Conservation (phyloP, 192 early-diverging fungal species). For the Funneliformis mosseae region DNA sequence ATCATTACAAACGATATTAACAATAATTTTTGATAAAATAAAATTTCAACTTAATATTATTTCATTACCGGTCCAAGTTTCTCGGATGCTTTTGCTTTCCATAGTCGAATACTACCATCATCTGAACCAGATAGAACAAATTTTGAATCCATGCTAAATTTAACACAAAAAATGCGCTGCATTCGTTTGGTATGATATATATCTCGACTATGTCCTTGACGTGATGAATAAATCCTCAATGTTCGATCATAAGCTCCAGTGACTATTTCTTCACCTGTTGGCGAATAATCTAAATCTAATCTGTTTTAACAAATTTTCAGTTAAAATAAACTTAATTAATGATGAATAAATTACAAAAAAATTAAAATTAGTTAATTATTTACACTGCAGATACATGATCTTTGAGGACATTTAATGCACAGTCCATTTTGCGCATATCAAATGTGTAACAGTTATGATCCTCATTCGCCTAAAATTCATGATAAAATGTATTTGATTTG, state of each 20-base stretch:
- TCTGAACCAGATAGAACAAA: constrained; percentile 95
- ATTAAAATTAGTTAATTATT: constrained; percentile 37
- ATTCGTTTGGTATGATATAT: constrained; percentile 98
- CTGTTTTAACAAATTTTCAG: constrained; percentile 37
- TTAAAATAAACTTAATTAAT: constrained; percentile 15
- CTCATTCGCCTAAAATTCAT: constrained; percentile 75
- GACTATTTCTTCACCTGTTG: constrained; percentile 95
- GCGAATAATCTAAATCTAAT: constrained; percentile 96
- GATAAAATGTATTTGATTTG: background rate
- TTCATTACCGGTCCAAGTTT: constrained; percentile 62
- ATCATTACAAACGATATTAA: background rate
- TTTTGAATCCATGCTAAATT: constrained; percentile 92
- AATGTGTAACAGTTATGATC: constrained; percentile 98
- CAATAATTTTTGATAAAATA: background rate
- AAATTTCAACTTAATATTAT: background rate
- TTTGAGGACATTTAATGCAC: constrained; percentile 84
- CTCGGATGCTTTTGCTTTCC: constrained; percentile 94
- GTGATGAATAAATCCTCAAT: constrained; percentile 81
- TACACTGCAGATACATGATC: constrained; percentile 98
- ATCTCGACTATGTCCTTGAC: constrained; percentile 83
- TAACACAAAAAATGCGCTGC: constrained; percentile 93
- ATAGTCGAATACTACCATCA: constrained; percentile 96
- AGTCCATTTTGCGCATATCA: constrained; percentile 95
- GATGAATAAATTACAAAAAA: background rate
- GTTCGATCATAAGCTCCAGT: constrained; percentile 96